A percentile compares a stretch with the other conserved stretches of the same genome.
Conservation (phyloP, 345 rosid species). For the Alliaria petiolata region DNA sequence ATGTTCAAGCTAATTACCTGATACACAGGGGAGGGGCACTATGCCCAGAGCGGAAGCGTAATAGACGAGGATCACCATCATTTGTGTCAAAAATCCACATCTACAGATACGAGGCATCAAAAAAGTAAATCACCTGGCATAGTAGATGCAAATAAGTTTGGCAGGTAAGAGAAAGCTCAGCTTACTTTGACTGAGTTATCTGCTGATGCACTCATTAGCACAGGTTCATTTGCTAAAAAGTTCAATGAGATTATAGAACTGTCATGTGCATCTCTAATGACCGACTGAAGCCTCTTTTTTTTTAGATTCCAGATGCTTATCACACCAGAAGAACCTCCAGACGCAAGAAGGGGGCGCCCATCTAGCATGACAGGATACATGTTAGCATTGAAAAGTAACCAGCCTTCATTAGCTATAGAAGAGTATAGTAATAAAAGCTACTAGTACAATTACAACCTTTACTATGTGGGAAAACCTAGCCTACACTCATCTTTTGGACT, state of each 20-base stretch:
- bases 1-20: constrained; percentile 45
- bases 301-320: constrained; percentile 98
- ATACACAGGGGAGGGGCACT: constrained; percentile 97
- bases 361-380: constrained; percentile 42
- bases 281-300: constrained; percentile 83
- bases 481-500: not conserved
- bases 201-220: constrained; percentile 87
- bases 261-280: constrained; percentile 93
- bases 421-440: not conserved
- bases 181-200: constrained; percentile 94
- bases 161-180: not conserved
- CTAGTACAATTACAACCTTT: not conserved
- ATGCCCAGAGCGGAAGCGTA: constrained; percentile 96
- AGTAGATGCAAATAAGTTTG: not conserved
- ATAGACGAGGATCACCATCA: constrained; percentile 92
- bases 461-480: not conserved
- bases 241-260: constrained; percentile 70
- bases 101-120: constrained; percentile 30
- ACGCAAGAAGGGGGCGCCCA: constrained; percentile 94
- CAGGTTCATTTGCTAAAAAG: constrained; percentile 95
- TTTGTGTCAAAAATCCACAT: constrained; percentile 97
- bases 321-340: constrained; percentile 94
- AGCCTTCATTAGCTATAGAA: not conserved
- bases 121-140: not conserved
- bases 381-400: not conserved